Evolutionary conservation across 148 eudicot species (phyloP), one percentile per base, ranked within the genome.

Genomic region (Chenopodium album): DNA sequence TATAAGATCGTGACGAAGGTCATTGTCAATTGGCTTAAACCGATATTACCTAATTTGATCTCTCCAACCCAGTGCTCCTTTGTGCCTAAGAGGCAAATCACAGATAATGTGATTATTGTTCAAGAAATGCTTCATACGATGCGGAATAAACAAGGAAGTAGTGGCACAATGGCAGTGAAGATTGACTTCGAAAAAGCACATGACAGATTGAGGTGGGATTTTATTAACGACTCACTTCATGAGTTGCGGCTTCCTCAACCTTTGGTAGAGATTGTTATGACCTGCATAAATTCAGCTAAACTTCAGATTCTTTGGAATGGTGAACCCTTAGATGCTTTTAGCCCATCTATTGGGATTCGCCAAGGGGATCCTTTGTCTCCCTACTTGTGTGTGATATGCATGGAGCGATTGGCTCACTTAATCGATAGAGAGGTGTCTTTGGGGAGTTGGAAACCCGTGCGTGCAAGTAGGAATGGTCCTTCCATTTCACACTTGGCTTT

Each of bases 331-430:
- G 28, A 19, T 1, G 1, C 10, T 1, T 77, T 77, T 32, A 17
- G 1, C 1, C 50, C 79, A 0, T 3, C 71, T 14, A 3, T 71
- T 1, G 71, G 80, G 0, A 23, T 77, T 16, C 70, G 71, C 0
- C 80, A 77, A 37, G 80, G 80, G 1, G 71, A 77, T 26, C 54
- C 71, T 0, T 8, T 64, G 2, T 77, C 80, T 1, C 68, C 80
- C 1, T 77, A 64, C 16, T 14, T 77, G 0, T 62, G 37, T 63
- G 80, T 77, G 1, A 41, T 64, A 1, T 77, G 70, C 9, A 17
- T 77, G 13, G 80, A 77, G 20, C n/a, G 71, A 17, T 69, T 77
- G 2, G 4, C 14, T 1, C 71, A 77, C 26, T 4, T 64, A 4
- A 77, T 77, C 2, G 32, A 62, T 11, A 20, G 37, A 34, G 37